Percentiles rank a stretch among this genome's conserved stretches.
These are phyloP conservation scores for Lactarius deliciosus DNA, from an alignment of 768 basidiomycete species.

Conservation along the genomic window DNA sequence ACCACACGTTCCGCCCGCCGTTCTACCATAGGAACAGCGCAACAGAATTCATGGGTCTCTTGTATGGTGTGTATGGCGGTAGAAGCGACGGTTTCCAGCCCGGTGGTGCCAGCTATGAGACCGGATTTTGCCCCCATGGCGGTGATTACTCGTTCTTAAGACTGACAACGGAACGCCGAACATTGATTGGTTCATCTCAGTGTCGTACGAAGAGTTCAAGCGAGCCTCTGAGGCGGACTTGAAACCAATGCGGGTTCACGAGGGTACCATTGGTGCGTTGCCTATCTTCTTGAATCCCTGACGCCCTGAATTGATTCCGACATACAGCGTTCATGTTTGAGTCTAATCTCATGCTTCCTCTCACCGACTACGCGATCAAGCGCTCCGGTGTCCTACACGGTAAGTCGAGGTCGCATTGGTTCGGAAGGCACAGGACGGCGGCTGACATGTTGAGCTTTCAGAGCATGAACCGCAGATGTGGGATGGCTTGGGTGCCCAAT, in stretches of 20 bases:
- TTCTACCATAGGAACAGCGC: constrained; percentile 66
- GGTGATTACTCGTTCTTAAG: constrained; percentile 38
- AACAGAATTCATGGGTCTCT: constrained; percentile 63
- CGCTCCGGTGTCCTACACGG: constrained; percentile 55
- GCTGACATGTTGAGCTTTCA: background rate
- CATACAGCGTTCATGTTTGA: constrained; percentile 61
- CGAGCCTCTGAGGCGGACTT: constrained; percentile 55
- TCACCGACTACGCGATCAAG: constrained; percentile 65
- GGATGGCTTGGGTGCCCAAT: background rate
- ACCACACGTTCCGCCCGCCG: constrained; percentile 60
- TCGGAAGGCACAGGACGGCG: background rate
- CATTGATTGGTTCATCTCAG: constrained; percentile 33
- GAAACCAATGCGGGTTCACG: constrained; percentile 49
- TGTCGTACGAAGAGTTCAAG: constrained; percentile 61
- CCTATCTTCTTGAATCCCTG: background rate
- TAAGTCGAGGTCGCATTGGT: background rate
- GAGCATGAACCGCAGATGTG: background rate
- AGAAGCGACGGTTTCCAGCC: constrained; percentile 62
- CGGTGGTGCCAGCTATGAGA: constrained; percentile 61
- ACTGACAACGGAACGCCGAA: constrained; percentile 1
- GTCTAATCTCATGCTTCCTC: constrained; percentile 58
- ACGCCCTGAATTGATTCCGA: background rate
- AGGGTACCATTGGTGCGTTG: constrained; percentile 51
- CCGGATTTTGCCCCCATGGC: constrained; percentile 64
- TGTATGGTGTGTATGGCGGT: constrained; percentile 64